phyloP scores from a whole-genome alignment of 1,139 yeast species.

The Saccharomyces hybrid region DNA sequence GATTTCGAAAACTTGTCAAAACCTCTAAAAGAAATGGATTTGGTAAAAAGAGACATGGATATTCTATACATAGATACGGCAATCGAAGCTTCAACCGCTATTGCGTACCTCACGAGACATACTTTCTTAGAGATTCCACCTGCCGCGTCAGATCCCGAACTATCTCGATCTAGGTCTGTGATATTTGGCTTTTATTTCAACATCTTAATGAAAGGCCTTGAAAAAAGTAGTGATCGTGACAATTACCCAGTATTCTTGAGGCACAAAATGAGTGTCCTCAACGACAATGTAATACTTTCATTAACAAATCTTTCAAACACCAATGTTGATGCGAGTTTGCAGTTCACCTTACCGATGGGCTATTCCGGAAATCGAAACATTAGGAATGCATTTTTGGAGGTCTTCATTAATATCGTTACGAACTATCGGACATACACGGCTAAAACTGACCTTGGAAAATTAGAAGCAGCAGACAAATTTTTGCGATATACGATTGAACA shows the following conservation, averaged over 20 bases:
- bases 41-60: conserved; percentile 38
- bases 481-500: conserved; percentile 19
- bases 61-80: conserved; percentile 58
- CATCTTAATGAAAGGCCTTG: conserved; percentile 60
- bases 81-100: conserved; percentile 53
- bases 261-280: conserved; percentile 50
- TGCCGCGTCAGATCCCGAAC: conserved; percentile 49
- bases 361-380: conserved; percentile 60
- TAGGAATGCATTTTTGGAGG: conserved; percentile 65
- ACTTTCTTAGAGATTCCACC: conserved; percentile 57
- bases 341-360: conserved; percentile 70
- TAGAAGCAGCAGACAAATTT: conserved; percentile 26
- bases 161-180: conserved; percentile 51
- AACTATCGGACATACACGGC: conserved; percentile 32
- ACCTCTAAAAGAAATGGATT: conserved; percentile 29
- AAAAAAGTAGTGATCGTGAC: conserved; percentile 41
- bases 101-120: conserved; percentile 47
- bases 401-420: conserved; percentile 60
- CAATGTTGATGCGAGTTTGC: conserved; percentile 72
- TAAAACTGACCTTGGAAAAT: conserved; percentile 27
- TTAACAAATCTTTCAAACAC: conserved; percentile 62
- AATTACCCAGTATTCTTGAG: conserved; percentile 33
- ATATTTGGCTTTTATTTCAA: conserved; percentile 68
- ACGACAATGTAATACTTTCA: conserved; percentile 60
- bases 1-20: conserved; percentile 29